Evolutionary conservation across 2,329 filamentous ascomycete species (phyloP), one percentile per base, ranked within the genome.

Genomic region (Corinectria fuckeliana): DNA sequence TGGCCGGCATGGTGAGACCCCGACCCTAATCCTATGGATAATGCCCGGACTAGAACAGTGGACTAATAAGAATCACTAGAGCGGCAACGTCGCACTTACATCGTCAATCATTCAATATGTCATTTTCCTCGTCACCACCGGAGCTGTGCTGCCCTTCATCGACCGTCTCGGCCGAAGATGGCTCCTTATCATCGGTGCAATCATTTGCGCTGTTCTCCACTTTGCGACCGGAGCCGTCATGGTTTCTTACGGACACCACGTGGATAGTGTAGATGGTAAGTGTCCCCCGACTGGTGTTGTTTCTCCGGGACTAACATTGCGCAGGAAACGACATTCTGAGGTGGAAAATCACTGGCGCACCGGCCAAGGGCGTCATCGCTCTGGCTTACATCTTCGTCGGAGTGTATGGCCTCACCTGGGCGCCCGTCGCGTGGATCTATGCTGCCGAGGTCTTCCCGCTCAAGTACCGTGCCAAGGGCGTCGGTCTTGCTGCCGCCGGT

Each of bases 21-120:
- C 4, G 11, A 32, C 11, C n/a, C 26, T 30, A 1, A 9, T 23
- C 13, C 2, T 16, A 16, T 25, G n/a, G 2, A 30, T 28, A n/a
- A 26, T 44, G 8, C n/a, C 13, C n/a, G 5, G 4, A n/a, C 7
- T 7, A 28, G 25, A 14, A 7, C 9, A n/a, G 5, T 10, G 14
- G 13, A 14, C 54, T 63, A 30, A 60, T 23, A 6, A 1, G 10
- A 7, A 14, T 7, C 14, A 11, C 9, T 16, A 68, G 65, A 71
- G 58, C n/a, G 72, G 72, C 8, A 73, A 74, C 41, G 59, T 65
- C n/a, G 74, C 74, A 3, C 72, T 85, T 1, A 82, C 80, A 30
- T 83, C 81, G 0, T 82, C 82, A 6, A 81, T 81, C 38, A 83
- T 85, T 30, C 81, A 85, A 72, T 85, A 85, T 48, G 81, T 83